Conservation (phyloP, 148 eudicot species). For the Vaccinium myrtillus region DNA sequence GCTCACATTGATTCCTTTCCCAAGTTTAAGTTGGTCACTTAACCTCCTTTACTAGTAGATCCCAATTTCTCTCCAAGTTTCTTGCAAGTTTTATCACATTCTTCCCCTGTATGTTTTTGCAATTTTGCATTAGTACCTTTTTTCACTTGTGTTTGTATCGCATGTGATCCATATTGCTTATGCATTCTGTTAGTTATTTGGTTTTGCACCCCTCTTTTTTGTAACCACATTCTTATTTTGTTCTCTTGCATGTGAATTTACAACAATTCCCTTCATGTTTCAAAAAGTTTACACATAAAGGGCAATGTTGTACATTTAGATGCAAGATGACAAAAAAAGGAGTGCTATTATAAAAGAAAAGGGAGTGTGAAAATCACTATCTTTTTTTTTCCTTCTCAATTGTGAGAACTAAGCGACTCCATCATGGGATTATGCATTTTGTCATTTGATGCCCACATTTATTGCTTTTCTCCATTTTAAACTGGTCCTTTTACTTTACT, state of each 20-base stretch:
- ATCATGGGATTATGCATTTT: not conserved
- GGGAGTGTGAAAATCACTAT: not conserved
- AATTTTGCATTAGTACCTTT: not conserved
- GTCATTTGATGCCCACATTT: not conserved
- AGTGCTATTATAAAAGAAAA: not conserved
- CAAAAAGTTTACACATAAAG: not conserved
- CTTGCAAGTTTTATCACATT: not conserved
- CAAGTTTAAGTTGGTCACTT: not conserved
- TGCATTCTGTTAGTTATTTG: not conserved
- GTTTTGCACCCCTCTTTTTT: not conserved
- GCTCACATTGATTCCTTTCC: not conserved
- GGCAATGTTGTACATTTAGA: not conserved
- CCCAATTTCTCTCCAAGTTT: not conserved
- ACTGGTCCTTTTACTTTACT: not conserved
- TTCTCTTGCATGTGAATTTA: not conserved
- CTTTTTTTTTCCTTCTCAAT: not conserved
- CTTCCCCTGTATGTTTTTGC: not conserved
- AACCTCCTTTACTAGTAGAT: not conserved
- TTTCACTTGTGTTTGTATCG: not conserved
- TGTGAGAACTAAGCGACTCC: not conserved
- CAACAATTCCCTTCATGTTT: not conserved
- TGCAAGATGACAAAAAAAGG: not conserved
- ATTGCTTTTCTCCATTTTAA: not conserved
- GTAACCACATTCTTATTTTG: not conserved
- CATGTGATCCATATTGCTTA: not conserved